phyloP scores from a whole-genome alignment of 2,329 filamentous ascomycete species.

The Plenodomus tracheiphilus region DNA sequence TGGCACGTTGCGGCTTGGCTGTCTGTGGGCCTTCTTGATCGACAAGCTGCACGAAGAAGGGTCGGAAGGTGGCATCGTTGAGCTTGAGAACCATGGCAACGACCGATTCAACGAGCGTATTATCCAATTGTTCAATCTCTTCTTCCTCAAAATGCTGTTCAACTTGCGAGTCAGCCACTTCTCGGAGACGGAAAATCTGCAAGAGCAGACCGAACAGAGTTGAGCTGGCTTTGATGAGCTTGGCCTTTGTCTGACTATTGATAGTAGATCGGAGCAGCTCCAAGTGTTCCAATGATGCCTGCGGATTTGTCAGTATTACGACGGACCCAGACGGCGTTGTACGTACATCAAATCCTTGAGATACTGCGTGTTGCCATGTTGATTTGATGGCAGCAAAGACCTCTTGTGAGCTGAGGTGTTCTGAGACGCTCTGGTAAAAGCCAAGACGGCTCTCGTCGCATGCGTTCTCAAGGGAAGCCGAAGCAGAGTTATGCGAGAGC shows the following conservation, averaged over 20 bases:
- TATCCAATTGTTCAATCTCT: slow-evolving; percentile 64
- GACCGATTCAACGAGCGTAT: slow-evolving; percentile 67
- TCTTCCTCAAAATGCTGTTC: slow-evolving; percentile 52
- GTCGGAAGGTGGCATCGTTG: slow-evolving; percentile 90
- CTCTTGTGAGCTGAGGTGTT: slow-evolving; percentile 75
- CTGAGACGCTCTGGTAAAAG: slow-evolving; percentile 74
- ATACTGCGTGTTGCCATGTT: slow-evolving; percentile 70
- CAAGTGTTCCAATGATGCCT: slow-evolving; percentile 64
- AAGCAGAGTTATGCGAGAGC: slow-evolving; percentile 73
- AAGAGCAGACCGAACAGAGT: slow-evolving; percentile 66
- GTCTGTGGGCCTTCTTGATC: slow-evolving; percentile 64
- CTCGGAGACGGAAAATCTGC: slow-evolving; percentile 66
- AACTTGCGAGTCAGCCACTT: slow-evolving; percentile 38
- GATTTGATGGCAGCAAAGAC: slow-evolving; percentile 72
- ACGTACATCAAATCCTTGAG: slow-evolving; percentile 65
- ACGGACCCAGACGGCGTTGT: neutral
- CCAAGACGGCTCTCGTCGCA: slow-evolving; percentile 67
- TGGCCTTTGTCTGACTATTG: slow-evolving; percentile 75
- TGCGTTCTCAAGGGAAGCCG: slow-evolving; percentile 62
- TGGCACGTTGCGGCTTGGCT: slow-evolving; percentile 56
- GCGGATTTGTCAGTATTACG: slow-evolving; percentile 5
- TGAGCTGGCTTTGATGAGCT: slow-evolving; percentile 74
- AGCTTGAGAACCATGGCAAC: slow-evolving; percentile 96
- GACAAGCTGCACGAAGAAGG: slow-evolving; percentile 83
- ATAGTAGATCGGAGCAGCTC: slow-evolving; percentile 71